A percentile compares a stretch with the other conserved stretches of the same genome.
phyloP scores from a whole-genome alignment of 768 basidiomycete genomes.

The Rhizopogon vinicolor region DNA sequence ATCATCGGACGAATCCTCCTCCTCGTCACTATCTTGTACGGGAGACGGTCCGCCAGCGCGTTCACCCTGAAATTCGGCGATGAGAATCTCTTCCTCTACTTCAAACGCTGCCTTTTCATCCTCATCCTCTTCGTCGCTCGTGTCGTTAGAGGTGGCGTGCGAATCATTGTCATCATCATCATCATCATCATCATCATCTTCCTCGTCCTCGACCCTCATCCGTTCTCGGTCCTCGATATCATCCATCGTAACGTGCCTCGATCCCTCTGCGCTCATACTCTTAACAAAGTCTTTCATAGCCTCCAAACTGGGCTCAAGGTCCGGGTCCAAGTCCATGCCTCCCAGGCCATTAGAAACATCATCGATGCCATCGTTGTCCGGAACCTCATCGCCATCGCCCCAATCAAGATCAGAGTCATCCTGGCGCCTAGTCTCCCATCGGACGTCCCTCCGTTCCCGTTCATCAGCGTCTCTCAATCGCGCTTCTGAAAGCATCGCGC shows the following conservation, averaged over 20 bases:
- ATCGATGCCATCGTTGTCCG: slow-evolving; percentile 22
- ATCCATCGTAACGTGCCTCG: slow-evolving; percentile 53
- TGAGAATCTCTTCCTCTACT: slow-evolving; percentile 42
- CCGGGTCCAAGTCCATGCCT: slow-evolving; percentile 66
- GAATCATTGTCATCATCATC: slow-evolving; percentile 16
- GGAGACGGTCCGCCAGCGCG: not conserved
- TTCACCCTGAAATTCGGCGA: slow-evolving; percentile 27
- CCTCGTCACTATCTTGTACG: slow-evolving; percentile 12
- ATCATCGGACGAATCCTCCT: slow-evolving; percentile 31
- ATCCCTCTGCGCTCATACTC: slow-evolving; percentile 46
- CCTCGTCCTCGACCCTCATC: slow-evolving; percentile 47
- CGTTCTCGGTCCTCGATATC: slow-evolving; percentile 55
- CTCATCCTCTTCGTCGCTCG: slow-evolving; percentile 23
- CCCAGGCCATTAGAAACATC: slow-evolving; percentile 26
- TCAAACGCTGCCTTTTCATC: slow-evolving; percentile 35
- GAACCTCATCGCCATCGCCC: slow-evolving; percentile 40
- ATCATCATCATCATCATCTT: slow-evolving; percentile 38
- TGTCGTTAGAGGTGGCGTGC: slow-evolving; percentile 22
- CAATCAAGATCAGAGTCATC: slow-evolving; percentile 70
- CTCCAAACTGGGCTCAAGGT: slow-evolving; percentile 39
- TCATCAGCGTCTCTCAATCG: slow-evolving; percentile 33
- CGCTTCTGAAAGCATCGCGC: slow-evolving; percentile 53
- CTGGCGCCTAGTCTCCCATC: slow-evolving; percentile 46
- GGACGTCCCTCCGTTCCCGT: slow-evolving; percentile 30
- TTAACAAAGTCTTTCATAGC: slow-evolving; percentile 53